Conservation (phyloP, 2,329 filamentous ascomycete genomes). For the Pyricularia grisea region DNA sequence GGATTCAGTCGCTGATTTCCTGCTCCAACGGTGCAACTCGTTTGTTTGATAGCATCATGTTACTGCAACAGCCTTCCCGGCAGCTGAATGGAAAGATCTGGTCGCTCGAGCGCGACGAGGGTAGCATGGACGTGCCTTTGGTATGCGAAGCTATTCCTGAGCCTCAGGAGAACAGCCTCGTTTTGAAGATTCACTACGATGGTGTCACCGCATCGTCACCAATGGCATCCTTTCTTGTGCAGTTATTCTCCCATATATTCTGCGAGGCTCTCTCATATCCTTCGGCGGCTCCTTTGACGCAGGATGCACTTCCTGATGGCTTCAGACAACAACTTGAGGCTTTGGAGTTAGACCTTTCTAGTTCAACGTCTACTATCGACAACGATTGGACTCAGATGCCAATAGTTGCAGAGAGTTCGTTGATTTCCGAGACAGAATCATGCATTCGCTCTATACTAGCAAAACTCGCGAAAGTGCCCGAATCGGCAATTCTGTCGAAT, state of each 20-base stretch:
- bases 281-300: conserved; percentile 15
- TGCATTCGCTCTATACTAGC: conserved; percentile 47
- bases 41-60: conserved; percentile 72
- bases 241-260: conserved; percentile 19
- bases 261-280: conserved; percentile 18
- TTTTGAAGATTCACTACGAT: conserved; percentile 55
- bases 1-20: conserved; percentile 47
- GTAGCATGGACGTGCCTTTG: conserved; percentile 65
- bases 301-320: conserved; percentile 11
- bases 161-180: conserved; percentile 37
- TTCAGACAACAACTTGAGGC: conserved; percentile 7
- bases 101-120: conserved; percentile 45
- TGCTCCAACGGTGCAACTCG: conserved; percentile 30
- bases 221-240: conserved; percentile 8
- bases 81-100: conserved; percentile 47
- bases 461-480: conserved; percentile 43
- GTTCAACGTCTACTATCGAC: not conserved
- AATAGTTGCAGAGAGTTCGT: conserved; percentile 16
- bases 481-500: conserved; percentile 39
- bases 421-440: conserved; percentile 38
- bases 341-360: not conserved
- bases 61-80: conserved; percentile 60
- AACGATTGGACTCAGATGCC: not conserved
- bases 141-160: conserved; percentile 66
- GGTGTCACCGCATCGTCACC: conserved; percentile 7